Percentiles rank a stretch among this genome's conserved stretches.
phyloP scores from a whole-genome alignment of 1,284 basidiomycete species.

The Bjerkandera adusta region DNA sequence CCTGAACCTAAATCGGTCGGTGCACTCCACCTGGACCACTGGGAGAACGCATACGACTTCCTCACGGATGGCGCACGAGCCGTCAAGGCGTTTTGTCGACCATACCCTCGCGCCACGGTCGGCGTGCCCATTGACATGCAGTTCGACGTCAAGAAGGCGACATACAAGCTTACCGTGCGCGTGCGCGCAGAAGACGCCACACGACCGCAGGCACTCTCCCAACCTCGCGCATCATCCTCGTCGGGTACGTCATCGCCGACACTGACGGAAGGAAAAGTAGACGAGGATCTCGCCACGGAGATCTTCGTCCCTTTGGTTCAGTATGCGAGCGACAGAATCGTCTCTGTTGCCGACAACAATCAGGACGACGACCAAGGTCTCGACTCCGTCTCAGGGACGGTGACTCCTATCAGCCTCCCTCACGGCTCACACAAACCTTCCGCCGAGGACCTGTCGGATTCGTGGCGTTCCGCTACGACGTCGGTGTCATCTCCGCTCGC shows the following conservation, averaged over 20 bases:
- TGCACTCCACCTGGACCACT: slow-evolving; percentile 20
- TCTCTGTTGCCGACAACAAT: slow-evolving; percentile 20
- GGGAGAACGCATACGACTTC: slow-evolving; percentile 59
- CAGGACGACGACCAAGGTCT: slow-evolving; percentile 13
- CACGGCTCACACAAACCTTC: slow-evolving; percentile 7
- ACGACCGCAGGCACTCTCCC: slow-evolving; percentile 12
- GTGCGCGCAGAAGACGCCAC: slow-evolving; percentile 56
- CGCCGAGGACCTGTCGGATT: slow-evolving; percentile 10
- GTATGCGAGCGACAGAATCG: slow-evolving; percentile 57
- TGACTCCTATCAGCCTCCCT: slow-evolving; percentile 1
- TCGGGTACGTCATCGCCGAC: slow-evolving; percentile 5
- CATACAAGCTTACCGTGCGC: slow-evolving; percentile 64
- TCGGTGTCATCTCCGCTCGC: slow-evolving; percentile 27
- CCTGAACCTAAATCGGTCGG: slow-evolving; percentile 5
- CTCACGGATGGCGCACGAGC: slow-evolving; percentile 83
- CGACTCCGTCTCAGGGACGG: slow-evolving; percentile 15
- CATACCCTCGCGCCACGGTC: slow-evolving; percentile 75
- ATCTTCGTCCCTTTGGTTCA: slow-evolving; percentile 90
- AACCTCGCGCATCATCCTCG: slow-evolving; percentile 17
- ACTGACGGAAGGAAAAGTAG: slow-evolving; percentile 22
- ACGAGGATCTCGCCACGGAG: slow-evolving; percentile 65
- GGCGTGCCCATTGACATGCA: slow-evolving; percentile 65
- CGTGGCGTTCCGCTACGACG: slow-evolving; percentile 10
- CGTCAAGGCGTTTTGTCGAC: slow-evolving; percentile 78
- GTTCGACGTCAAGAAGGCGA: slow-evolving; percentile 75